Base-by-base conservation (phyloP, 2,329 filamentous ascomycete species). In the Didymella pinodella region DNA sequence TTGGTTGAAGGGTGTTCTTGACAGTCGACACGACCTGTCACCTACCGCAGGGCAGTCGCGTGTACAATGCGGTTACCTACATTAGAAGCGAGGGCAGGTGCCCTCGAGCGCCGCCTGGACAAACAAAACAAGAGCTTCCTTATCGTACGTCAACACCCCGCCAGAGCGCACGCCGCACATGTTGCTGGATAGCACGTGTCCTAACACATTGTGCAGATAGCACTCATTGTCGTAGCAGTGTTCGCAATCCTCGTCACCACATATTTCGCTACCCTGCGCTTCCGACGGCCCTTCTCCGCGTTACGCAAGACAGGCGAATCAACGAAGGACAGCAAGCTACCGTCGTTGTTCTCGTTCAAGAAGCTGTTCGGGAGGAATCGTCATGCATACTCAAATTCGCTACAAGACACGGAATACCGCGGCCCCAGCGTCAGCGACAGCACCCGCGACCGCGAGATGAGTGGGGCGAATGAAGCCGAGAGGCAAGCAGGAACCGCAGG, bases 191-290 rank as follows among this genome's bases (percentile, higher is more conserved):
- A n/a, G 14, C 3, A 25, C 36, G 28, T 11, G 32, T 47, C n/a
- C 65, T 70, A 48, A 70, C 66, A 26, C 31, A 36, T 26, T 20
- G 11, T 38, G 18, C 48, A 76, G 74, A 67, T 75, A 32, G 59
- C 64, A 38, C 59, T 74, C 54, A 74, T 74, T 29, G 68, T 66
- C 46, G 49, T 68, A 16, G 58, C 66, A 48, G 63, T 75, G 52
- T 72, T 75, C 65, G 52, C 60, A 43, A 74, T 76, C 61, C 70
- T 76, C 61, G 36, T 71, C 48, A 57, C 71, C 61, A 73, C 72
- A 45, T 76, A 71, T 57, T 57, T 74, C 56, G 52, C 69, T 45
- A 73, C 68, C 36, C 56, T 61, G 55, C 70, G 66, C 41, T 69
- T 62, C 55, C 72, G 70, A 55, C 55, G 52, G 45, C 61, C 63